Conservation (phyloP, 1,284 basidiomycete species). For the Exobasidium cylindrosporum region DNA sequence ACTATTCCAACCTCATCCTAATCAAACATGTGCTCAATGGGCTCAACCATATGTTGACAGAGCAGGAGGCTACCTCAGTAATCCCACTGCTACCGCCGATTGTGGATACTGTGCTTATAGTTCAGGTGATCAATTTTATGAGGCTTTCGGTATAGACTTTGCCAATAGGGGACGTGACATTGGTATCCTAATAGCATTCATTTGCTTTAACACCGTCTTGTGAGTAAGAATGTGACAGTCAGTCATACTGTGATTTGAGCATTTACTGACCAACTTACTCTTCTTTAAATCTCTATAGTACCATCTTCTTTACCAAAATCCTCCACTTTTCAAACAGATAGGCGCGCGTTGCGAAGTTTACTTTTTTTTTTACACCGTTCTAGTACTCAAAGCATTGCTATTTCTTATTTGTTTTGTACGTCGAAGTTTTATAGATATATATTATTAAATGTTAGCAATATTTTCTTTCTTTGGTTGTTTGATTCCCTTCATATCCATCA, state of each 20-base stretch:
- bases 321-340: slow-evolving; percentile 34
- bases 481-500: too few relatives aligned
- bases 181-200: slow-evolving; percentile 40
- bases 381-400: too few relatives aligned
- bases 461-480: too few relatives aligned
- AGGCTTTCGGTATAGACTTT: slow-evolving; percentile 69
- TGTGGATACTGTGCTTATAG: slow-evolving; percentile 67
- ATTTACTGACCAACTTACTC: too few relatives aligned
- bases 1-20: slow-evolving; percentile 67
- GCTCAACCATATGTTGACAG: slow-evolving; percentile 55
- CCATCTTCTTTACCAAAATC: slow-evolving; percentile 24
- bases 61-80: slow-evolving; percentile 76
- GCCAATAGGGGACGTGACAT: slow-evolving; percentile 32
- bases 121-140: slow-evolving; percentile 72
- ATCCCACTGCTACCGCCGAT: slow-evolving; percentile 59
- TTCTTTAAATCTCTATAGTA: too few relatives aligned
- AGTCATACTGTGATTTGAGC: too few relatives aligned
- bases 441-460: too few relatives aligned
- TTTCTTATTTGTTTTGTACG: too few relatives aligned
- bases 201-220: slow-evolving; percentile 33
- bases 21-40: slow-evolving; percentile 69
- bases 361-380: too few relatives aligned
- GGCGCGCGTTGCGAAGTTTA: too few relatives aligned
- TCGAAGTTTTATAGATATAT: too few relatives aligned
- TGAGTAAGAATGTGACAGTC: too few relatives aligned